Percentiles rank a stretch among this genome's conserved stretches.
These are phyloP conservation scores for Saccharomycopsis fodiens DNA, from an alignment of 805 yeast species.

Conservation along the genomic window DNA sequence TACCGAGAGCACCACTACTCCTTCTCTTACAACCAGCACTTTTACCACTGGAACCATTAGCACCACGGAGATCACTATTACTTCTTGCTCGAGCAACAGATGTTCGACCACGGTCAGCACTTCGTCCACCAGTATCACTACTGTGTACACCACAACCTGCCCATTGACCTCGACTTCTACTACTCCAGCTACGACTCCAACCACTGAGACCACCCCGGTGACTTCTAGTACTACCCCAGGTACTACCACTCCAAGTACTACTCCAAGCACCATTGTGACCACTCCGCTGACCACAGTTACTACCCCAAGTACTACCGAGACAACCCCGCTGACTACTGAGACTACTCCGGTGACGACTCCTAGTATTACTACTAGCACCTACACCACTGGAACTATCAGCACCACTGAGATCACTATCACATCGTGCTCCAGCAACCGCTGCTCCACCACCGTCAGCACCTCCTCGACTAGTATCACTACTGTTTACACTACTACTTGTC, in stretches of 20 bases:
- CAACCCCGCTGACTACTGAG: constrained; percentile 8
- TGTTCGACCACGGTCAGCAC: constrained; percentile 10
- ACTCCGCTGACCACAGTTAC: background rate
- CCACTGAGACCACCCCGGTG: background rate
- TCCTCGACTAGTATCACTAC: constrained; percentile 9
- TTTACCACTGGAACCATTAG: background rate
- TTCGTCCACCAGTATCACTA: constrained; percentile 5
- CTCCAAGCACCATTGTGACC: background rate
- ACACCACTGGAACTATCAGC: background rate
- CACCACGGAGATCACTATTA: constrained; percentile 17
- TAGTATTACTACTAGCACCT: background rate
- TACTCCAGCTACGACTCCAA: background rate
- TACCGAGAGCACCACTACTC: background rate
- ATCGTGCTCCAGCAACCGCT: constrained; percentile 12
- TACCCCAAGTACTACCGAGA: constrained; percentile 5
- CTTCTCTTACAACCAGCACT: background rate
- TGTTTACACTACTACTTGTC: constrained; percentile 17
- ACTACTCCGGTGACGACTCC: constrained; percentile 5
- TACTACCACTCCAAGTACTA: background rate
- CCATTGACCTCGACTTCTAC: background rate
- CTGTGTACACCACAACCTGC: constrained; percentile 19
- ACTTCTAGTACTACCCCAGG: background rate
- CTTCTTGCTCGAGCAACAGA: constrained; percentile 12
- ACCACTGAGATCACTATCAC: constrained; percentile 18
- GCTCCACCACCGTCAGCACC: constrained; percentile 11